phyloP scores from a whole-genome alignment of 2,329 filamentous ascomycete species.

The Ceratocystis huliohia region DNA sequence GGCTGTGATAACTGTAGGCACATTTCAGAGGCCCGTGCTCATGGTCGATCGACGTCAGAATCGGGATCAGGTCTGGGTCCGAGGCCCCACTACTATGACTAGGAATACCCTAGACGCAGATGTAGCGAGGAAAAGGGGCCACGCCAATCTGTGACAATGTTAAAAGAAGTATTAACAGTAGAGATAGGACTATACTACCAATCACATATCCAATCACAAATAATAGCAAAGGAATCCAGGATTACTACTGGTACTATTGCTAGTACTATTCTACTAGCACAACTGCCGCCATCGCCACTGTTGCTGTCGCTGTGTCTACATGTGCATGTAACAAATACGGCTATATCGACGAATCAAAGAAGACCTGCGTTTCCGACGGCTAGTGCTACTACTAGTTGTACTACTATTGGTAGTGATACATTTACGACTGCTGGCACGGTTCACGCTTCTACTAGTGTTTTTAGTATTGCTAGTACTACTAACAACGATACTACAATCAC shows the following conservation, averaged over 20 bases:
- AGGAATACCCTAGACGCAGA: slow-evolving; percentile 8
- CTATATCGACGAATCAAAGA: no score
- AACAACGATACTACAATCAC: neutral
- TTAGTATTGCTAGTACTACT: neutral
- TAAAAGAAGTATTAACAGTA: neutral
- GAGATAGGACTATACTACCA: neutral
- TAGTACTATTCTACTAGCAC: neutral
- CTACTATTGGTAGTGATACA: neutral
- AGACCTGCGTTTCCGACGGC: neutral
- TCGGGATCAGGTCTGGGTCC: slow-evolving; percentile 7
- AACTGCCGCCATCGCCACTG: no score
- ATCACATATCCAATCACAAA: neutral
- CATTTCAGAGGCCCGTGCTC: slow-evolving; percentile 10
- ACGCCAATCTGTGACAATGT: neutral
- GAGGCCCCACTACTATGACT: slow-evolving; percentile 14
- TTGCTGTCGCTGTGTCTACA: no score
- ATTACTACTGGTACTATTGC: neutral
- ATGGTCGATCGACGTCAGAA: slow-evolving; percentile 19
- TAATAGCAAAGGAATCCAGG: neutral
- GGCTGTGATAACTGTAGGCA: no score
- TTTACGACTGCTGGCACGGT: neutral
- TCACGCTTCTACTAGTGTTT: neutral
- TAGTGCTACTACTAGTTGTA: neutral
- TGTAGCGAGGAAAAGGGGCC: slow-evolving; percentile 15
- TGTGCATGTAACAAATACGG: no score